These are phyloP conservation scores for Boeremia exigua DNA, from an alignment of 2,329 filamentous ascomycete genomes.

Conservation along the genomic window DNA sequence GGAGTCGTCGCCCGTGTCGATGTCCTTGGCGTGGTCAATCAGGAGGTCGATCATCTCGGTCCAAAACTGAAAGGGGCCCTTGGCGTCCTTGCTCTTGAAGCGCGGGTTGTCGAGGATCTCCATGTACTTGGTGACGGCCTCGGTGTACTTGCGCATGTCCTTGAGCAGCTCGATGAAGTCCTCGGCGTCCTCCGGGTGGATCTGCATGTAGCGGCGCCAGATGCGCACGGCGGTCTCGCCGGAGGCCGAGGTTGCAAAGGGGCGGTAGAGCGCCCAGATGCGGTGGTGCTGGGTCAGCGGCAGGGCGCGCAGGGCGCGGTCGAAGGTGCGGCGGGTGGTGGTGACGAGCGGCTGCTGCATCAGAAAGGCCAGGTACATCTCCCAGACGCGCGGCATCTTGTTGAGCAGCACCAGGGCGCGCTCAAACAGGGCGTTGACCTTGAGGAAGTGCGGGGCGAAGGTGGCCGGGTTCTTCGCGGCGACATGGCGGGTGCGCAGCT, in stretches of 20 bases:
- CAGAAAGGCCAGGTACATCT: constrained; percentile 92
- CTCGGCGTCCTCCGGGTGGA: constrained; percentile 92
- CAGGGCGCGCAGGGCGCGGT: constrained; percentile 86
- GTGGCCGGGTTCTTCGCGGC: constrained; percentile 81
- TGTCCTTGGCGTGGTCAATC: constrained; percentile 85
- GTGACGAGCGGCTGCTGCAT: constrained; percentile 92
- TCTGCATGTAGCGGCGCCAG: constrained; percentile 95
- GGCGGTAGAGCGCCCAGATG: constrained; percentile 90
- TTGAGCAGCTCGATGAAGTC: constrained; percentile 92
- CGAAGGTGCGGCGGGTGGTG: constrained; percentile 83
- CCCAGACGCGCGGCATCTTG: constrained; percentile 99
- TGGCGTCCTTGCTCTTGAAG: constrained; percentile 91
- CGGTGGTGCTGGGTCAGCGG: constrained; percentile 95
- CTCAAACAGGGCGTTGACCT: constrained; percentile 95
- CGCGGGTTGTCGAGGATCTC: constrained; percentile 87
- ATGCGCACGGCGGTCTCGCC: constrained; percentile 91
- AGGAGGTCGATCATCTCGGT: constrained; percentile 95
- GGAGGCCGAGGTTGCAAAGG: constrained; percentile 88
- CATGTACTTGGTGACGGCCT: constrained; percentile 91
- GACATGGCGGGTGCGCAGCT: constrained; percentile 81
- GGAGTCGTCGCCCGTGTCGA: constrained; percentile 79
- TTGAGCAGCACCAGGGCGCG: constrained; percentile 90
- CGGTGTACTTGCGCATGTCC: constrained; percentile 82
- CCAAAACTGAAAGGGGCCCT: constrained; percentile 96
- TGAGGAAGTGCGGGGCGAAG: constrained; percentile 81